A percentile compares a stretch with the other conserved stretches of the same genome.
Evolutionary conservation across 768 basidiomycete genomes (phyloP).

Genomic region (Fomitopsis serialis): DNA sequence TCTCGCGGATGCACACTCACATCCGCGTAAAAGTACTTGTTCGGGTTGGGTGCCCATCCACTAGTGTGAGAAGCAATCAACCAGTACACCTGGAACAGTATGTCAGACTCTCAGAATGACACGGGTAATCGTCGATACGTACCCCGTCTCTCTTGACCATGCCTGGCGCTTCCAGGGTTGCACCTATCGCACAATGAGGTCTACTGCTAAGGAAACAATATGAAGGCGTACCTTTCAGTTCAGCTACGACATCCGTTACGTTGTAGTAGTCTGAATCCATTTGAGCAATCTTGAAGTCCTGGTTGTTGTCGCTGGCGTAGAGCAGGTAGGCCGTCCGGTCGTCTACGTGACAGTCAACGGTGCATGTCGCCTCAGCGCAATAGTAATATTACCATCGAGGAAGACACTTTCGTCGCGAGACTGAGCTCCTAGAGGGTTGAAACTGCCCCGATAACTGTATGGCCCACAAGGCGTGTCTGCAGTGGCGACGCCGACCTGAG

Average conservation of each 20-base stretch:
- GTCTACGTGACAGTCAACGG: background rate
- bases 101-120: background rate
- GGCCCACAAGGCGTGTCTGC: conserved; percentile 56
- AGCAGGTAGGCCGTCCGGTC: conserved; percentile 46
- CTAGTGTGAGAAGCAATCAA: conserved; percentile 55
- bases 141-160: conserved; percentile 55
- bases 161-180: conserved; percentile 58
- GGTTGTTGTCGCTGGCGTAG: conserved; percentile 64
- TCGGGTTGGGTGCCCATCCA: conserved; percentile 56
- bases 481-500: conserved; percentile 57
- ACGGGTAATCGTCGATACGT: conserved; percentile 6
- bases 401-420: conserved; percentile 57
- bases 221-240: conserved; percentile 34
- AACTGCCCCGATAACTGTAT: conserved; percentile 50
- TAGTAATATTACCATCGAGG: conserved; percentile 39
- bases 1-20: conserved; percentile 24
- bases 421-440: conserved; percentile 51
- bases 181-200: conserved; percentile 26
- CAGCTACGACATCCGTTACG: conserved; percentile 41
- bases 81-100: conserved; percentile 39
- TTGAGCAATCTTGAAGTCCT: conserved; percentile 60
- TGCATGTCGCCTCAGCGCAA: too few relatives aligned
- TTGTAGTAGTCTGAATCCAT: conserved; percentile 57
- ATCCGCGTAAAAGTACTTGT: conserved; percentile 50
- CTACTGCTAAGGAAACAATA: background rate